These are phyloP conservation scores for Cyberlindnera suaveolens DNA, from an alignment of 805 yeast genomes.

Conservation along the genomic window DNA sequence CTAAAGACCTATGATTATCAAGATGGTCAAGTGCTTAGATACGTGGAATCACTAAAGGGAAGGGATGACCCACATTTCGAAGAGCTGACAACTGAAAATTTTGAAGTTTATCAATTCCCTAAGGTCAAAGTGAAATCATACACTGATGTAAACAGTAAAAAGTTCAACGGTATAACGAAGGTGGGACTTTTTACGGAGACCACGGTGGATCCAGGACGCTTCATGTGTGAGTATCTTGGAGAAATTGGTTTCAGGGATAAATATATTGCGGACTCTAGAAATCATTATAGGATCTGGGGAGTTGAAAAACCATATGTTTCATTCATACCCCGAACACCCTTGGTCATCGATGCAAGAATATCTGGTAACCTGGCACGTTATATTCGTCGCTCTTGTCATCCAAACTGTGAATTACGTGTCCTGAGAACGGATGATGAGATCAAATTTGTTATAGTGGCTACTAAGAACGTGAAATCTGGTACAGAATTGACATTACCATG, in stretches of 20 bases:
- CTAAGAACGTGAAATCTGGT: conserved; percentile 50
- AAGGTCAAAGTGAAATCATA: conserved; percentile 46
- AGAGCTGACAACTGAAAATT: conserved; percentile 21
- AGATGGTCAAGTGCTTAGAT: conserved; percentile 36
- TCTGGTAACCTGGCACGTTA: conserved; percentile 74
- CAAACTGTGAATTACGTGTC: conserved; percentile 64
- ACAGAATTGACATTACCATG: conserved; percentile 75
- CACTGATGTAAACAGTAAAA: conserved; percentile 52
- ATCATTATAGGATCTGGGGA: conserved; percentile 74
- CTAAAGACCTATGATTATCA: conserved; percentile 34
- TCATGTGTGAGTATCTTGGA: conserved; percentile 63
- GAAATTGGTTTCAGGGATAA: conserved; percentile 60
- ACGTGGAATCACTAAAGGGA: conserved; percentile 34
- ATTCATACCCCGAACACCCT: conserved; percentile 50
- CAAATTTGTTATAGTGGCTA: conserved; percentile 52
- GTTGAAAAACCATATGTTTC: conserved; percentile 55
- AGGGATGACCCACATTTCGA: conserved; percentile 7
- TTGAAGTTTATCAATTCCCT: conserved; percentile 23
- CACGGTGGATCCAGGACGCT: conserved; percentile 38
- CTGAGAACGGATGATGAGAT: conserved; percentile 33
- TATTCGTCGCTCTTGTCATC: conserved; percentile 66
- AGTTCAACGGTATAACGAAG: conserved; percentile 55
- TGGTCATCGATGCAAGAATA: conserved; percentile 75
- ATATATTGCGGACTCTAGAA: conserved; percentile 58
- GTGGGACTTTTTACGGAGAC: conserved; percentile 49